Percentiles rank a stretch among this genome's conserved stretches.
Evolutionary conservation across 176 grass and related monocot genomes (phyloP).

Genomic region (Oryza officinalis): DNA sequence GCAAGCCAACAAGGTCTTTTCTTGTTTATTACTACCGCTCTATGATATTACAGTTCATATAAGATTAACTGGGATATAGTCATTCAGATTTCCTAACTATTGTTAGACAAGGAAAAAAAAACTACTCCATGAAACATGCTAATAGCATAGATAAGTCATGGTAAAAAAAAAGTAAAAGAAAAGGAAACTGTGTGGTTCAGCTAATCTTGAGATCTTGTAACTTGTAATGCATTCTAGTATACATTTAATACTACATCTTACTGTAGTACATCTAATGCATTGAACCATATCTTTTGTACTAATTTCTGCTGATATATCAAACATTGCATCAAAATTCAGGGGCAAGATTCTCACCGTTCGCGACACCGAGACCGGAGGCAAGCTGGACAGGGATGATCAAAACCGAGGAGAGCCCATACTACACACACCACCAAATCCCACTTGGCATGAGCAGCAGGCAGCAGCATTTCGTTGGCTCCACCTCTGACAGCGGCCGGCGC

Average conservation of each 20-base stretch:
- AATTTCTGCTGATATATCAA: background rate
- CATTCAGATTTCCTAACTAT: background rate
- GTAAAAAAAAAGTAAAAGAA: background rate
- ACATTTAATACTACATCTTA: too few relatives aligned
- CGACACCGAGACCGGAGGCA: slow-evolving; percentile 41
- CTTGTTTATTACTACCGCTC: background rate
- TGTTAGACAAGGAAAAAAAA: background rate
- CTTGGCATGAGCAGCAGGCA: slow-evolving; percentile 38
- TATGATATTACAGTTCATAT: background rate
- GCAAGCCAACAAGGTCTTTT: slow-evolving; percentile 74
- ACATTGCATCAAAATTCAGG: slow-evolving; percentile 40
- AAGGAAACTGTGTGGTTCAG: background rate
- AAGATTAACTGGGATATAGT: background rate
- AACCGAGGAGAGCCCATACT: slow-evolving; percentile 48
- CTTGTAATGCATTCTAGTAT: background rate
- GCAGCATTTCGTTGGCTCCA: slow-evolving; percentile 43
- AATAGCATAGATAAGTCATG: background rate
- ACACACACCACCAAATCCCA: slow-evolving; percentile 42
- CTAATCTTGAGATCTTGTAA: background rate
- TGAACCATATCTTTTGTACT: background rate
- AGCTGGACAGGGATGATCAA: slow-evolving; percentile 56
- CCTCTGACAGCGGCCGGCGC: slow-evolving; percentile 45
- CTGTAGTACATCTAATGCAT: background rate
- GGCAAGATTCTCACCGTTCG: slow-evolving; percentile 54
- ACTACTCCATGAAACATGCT: background rate